Percentiles rank a stretch among this genome's conserved stretches.
Conservation (phyloP, 805 yeast genomes). For the Lipomyces lipofer region DNA sequence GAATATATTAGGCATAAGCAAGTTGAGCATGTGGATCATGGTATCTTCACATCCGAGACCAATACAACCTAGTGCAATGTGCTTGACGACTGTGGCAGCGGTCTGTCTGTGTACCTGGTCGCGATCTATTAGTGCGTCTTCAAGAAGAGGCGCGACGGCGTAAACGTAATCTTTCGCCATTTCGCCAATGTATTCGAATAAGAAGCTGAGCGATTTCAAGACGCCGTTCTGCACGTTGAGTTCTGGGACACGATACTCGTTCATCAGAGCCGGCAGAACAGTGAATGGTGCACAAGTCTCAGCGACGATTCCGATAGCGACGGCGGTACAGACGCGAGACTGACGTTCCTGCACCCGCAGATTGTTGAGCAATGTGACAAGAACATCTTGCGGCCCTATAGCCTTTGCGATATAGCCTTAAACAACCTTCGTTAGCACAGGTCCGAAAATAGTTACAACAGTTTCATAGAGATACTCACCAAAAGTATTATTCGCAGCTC, state of each 20-base stretch:
- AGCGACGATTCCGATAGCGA: slow-evolving; percentile 96
- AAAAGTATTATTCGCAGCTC: slow-evolving; percentile 86
- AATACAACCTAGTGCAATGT: slow-evolving; percentile 73
- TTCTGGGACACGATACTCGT: slow-evolving; percentile 90
- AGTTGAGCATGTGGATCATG: slow-evolving; percentile 76
- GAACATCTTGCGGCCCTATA: slow-evolving; percentile 93
- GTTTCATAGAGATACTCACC: slow-evolving; percentile 47
- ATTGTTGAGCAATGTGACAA: slow-evolving; percentile 79
- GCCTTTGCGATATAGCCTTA: slow-evolving; percentile 70
- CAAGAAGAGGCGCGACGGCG: slow-evolving; percentile 73
- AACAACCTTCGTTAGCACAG: not conserved
- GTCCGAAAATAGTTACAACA: not conserved
- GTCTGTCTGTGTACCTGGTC: slow-evolving; percentile 95
- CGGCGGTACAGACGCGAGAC: slow-evolving; percentile 93
- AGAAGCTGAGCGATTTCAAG: slow-evolving; percentile 81
- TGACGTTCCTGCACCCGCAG: slow-evolving; percentile 93
- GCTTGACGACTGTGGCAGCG: slow-evolving; percentile 83
- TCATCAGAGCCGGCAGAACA: slow-evolving; percentile 90
- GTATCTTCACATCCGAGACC: slow-evolving; percentile 80
- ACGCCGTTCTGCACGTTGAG: slow-evolving; percentile 94
- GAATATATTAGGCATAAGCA: slow-evolving; percentile 82
- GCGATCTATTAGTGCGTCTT: slow-evolving; percentile 86
- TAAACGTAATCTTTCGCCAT: slow-evolving; percentile 78
- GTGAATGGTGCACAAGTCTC: slow-evolving; percentile 91
- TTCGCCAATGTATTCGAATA: slow-evolving; percentile 89